Percentiles rank a stretch among this genome's conserved stretches.
These are phyloP conservation scores for Kuraishia molischiana DNA, from an alignment of 805 yeast genomes.

Conservation along the genomic window DNA sequence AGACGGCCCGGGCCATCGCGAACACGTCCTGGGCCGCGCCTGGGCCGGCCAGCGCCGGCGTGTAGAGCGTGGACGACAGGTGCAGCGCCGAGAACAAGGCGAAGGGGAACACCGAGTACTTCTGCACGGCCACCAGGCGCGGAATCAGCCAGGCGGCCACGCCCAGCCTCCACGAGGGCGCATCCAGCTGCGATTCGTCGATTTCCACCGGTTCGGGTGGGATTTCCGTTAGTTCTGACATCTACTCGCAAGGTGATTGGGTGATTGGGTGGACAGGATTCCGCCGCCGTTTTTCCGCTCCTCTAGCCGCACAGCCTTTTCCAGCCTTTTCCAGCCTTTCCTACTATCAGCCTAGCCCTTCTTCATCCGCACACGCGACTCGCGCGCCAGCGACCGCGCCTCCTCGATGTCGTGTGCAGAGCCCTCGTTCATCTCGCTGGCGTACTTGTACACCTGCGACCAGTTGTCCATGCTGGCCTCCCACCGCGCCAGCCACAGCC, in stretches of 20 bases:
- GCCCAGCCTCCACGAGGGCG: not conserved
- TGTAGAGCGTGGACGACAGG: slow-evolving; percentile 37
- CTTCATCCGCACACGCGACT: slow-evolving; percentile 49
- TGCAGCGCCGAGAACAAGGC: slow-evolving; percentile 50
- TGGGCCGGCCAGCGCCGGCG: slow-evolving; percentile 38
- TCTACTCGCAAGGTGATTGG: not conserved
- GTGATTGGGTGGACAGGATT: too few species aligned
- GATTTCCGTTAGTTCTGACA: not conserved
- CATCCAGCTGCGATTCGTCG: not conserved
- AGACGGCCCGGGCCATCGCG: slow-evolving; percentile 50
- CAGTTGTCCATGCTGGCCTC: slow-evolving; percentile 50
- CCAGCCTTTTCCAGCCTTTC: not conserved
- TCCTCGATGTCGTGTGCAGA: slow-evolving; percentile 85
- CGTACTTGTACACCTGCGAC: slow-evolving; percentile 62
- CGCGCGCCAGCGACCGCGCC: slow-evolving; percentile 75
- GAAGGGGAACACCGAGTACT: slow-evolving; percentile 52
- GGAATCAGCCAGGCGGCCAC: slow-evolving; percentile 6
- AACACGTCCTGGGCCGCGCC: slow-evolving; percentile 41
- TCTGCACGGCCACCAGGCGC: slow-evolving; percentile 28
- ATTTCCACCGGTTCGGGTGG: not conserved
- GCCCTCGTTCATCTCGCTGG: slow-evolving; percentile 61
- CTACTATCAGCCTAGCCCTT: too few species aligned
- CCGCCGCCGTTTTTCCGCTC: too few species aligned
- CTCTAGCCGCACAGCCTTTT: too few species aligned
- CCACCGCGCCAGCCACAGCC: slow-evolving; percentile 76